phyloP scores from a whole-genome alignment of 768 basidiomycete species.

The Antrodiella citrinella region DNA sequence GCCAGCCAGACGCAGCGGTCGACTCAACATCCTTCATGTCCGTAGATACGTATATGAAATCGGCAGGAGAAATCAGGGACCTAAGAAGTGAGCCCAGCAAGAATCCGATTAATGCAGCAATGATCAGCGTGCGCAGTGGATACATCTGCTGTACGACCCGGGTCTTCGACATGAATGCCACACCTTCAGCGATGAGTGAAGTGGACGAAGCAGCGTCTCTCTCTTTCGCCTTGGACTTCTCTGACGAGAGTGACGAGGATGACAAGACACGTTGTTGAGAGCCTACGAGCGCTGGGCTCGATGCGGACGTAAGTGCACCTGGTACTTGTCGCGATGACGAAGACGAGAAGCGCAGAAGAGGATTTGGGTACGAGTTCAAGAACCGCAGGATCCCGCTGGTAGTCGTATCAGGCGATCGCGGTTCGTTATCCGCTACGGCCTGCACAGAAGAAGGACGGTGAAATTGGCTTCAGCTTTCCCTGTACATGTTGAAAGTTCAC shows the following conservation, averaged over 20 bases:
- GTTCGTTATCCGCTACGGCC: conserved; percentile 10
- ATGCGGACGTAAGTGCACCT: neutral
- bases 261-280: neutral
- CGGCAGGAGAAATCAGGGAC: conserved; percentile 81
- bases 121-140: conserved; percentile 50
- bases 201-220: conserved; percentile 3
- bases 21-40: conserved; percentile 35
- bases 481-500: too few species aligned
- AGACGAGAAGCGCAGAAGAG: conserved; percentile 42
- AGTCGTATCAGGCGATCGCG: conserved; percentile 17
- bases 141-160: conserved; percentile 19
- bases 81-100: conserved; percentile 86
- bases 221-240: neutral
- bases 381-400: conserved; percentile 47
- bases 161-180: neutral
- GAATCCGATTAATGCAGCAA: conserved; percentile 82
- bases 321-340: neutral
- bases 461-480: too few species aligned
- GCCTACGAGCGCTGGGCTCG: neutral
- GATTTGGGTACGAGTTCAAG: conserved; percentile 51
- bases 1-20: conserved; percentile 48
- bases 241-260: neutral
- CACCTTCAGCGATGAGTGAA: conserved; percentile 6
- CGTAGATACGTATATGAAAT: conserved; percentile 77
- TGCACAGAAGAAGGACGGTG: conserved; percentile 13